These are phyloP conservation scores for Quercus lobata DNA, from an alignment of 331 rosid species.

Conservation along the genomic window DNA sequence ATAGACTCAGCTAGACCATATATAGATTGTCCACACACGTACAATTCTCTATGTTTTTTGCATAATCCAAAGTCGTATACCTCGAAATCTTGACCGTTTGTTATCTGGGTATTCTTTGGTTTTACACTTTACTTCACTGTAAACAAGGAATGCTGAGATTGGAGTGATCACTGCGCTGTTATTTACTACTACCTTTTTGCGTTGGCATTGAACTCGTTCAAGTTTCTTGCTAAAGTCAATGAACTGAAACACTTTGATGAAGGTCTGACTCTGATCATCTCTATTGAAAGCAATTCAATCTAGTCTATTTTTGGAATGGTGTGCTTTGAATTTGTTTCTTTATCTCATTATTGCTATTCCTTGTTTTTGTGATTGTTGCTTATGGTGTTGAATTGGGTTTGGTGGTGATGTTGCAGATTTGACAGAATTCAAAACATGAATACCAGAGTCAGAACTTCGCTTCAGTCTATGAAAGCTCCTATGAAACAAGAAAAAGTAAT, in stretches of 20 bases:
- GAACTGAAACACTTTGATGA: constrained; percentile 5
- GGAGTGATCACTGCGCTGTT: background rate
- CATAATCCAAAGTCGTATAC: background rate
- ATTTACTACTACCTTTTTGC: too few relatives aligned
- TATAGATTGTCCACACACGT: background rate
- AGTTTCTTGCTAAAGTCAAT: constrained; percentile 15
- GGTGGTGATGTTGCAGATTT: constrained; percentile 25
- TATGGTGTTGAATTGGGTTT: constrained; percentile 21
- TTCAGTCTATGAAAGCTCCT: constrained; percentile 47
- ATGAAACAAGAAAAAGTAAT: constrained; percentile 49
- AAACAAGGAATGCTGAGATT: constrained; percentile 16
- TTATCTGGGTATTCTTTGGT: constrained; percentile 5
- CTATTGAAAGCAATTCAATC: background rate
- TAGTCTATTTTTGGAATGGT: background rate
- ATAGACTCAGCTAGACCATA: constrained; percentile 5
- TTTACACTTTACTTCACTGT: background rate
- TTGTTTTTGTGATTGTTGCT: background rate
- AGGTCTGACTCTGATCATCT: constrained; percentile 28
- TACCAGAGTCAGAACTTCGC: constrained; percentile 35
- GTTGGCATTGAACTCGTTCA: constrained; percentile 13
- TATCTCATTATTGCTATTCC: background rate
- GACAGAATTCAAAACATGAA: constrained; percentile 39
- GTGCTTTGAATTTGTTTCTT: constrained; percentile 1
- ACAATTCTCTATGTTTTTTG: background rate
- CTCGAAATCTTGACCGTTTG: constrained; percentile 2